Conservation (phyloP, 306 rosid genomes). For the Prunus armeniaca region DNA sequence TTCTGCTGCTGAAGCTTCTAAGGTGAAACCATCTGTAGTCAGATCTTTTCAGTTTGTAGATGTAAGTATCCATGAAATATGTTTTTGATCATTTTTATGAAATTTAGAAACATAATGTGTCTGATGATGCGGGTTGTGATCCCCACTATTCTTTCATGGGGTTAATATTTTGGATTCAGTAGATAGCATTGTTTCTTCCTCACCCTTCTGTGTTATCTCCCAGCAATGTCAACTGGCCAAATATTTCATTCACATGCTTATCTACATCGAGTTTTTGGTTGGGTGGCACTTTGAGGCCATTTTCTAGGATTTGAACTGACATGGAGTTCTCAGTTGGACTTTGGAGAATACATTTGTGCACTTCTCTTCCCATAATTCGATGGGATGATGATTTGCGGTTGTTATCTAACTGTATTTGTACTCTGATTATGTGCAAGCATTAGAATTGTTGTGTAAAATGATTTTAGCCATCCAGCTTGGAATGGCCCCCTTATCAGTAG, state of each 20-base stretch:
- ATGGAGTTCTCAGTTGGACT: not conserved
- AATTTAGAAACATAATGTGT: conserved; percentile 8
- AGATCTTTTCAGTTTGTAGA: conserved; percentile 49
- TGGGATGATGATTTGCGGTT: not conserved
- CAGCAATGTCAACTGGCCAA: not conserved
- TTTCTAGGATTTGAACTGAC: not conserved
- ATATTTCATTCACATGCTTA: not conserved
- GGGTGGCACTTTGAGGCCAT: not conserved
- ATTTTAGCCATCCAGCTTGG: not conserved
- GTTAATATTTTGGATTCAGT: not conserved
- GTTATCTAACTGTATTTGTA: not conserved
- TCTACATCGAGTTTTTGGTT: not conserved
- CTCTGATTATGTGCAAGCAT: not conserved
- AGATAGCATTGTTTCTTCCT: not conserved
- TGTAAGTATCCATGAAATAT: conserved; percentile 47
- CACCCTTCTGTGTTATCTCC: not conserved
- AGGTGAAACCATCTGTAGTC: conserved; percentile 36
- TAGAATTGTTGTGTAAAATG: not conserved
- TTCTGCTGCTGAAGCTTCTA: conserved; percentile 56
- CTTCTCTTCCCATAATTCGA: not conserved
- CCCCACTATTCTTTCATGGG: not conserved
- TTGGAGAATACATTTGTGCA: not conserved
- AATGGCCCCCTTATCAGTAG: not conserved
- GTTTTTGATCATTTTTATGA: conserved; percentile 1
- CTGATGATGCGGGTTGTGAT: not conserved